Base-by-base conservation (phyloP, 108 stramenopile species). In the Aurantiochytrium sp. region DNA sequence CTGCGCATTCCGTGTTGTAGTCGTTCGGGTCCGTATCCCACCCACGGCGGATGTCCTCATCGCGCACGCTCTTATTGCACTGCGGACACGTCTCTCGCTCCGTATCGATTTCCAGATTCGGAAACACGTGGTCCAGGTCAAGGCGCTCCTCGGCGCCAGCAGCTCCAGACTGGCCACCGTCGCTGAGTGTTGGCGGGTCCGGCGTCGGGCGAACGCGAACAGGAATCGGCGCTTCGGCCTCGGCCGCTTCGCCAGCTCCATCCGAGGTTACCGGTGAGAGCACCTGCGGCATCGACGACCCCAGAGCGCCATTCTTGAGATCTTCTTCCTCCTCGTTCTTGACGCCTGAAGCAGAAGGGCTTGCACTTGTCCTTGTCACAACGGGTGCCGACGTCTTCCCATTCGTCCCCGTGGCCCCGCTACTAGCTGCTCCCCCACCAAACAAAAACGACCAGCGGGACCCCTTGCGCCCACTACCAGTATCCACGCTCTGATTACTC, bases 61-160 rank as follows among this genome's bases (percentile, higher is more conserved):
- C 51, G 49, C 51, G 45, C 45, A 83, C 51, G 23, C 6, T 23
- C 49, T 53, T 47, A 45, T 83, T 47, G 76, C 76, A 83, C 4
- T 83, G 49, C 76, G 76, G 76, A 28, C 76, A 83, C 25, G 76
- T 83, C 49, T 83, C 76, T 0, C 76, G 76, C 76, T 83, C 76
- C n/a, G 76, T 83, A 23, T 83, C 76, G 4, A 83, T 53, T 23
- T 83, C 76, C 12, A 83, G 51, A 16, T 28, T 16, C 49, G 76
- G 76, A 35, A 83, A 83, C n/a, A 83, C 51, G 51, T 83, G 45
- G 23, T 83, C 76, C n/a, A 83, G 76, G 28, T 83, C 49, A 12
- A 83, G 45, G 49, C 49, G 49, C 45, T 83, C 76, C 18, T 18
- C 49, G 16, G 3, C 42, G 35, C 25, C 35, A 4, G 21, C 64